phyloP scores from a whole-genome alignment of 305 asterid genomes.

The Fraxinus platypoda region DNA sequence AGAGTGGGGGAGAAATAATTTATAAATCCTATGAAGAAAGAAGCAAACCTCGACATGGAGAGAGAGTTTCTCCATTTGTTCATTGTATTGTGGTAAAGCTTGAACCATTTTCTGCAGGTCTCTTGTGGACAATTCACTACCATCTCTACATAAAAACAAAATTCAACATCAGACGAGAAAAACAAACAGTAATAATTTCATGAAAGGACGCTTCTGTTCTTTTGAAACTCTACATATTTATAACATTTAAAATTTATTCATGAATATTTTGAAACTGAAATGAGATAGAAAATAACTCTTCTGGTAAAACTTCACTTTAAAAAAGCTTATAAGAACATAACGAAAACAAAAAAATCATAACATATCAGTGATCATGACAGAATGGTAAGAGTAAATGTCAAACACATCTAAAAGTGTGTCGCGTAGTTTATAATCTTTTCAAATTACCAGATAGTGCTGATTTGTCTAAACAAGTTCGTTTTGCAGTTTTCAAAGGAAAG shows the following conservation, averaged over 20 bases:
- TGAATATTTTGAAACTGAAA: neutral
- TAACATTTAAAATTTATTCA: neutral
- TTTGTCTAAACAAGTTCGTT: neutral
- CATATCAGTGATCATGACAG: neutral
- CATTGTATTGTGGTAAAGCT: conserved; percentile 90
- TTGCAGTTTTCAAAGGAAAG: neutral
- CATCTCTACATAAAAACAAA: conserved; percentile 63
- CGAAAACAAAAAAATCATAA: neutral
- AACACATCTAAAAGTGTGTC: neutral
- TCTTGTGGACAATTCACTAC: conserved; percentile 85
- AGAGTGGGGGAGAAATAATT: conserved; percentile 18
- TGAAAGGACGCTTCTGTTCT: neutral
- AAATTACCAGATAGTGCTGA: neutral
- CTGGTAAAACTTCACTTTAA: neutral
- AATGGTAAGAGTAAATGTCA: neutral
- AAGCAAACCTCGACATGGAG: conserved; percentile 81
- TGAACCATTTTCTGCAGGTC: conserved; percentile 98
- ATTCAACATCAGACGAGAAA: conserved; percentile 21
- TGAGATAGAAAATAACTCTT: neutral
- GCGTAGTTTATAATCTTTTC: neutral
- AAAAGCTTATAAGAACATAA: neutral
- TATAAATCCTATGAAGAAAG: conserved; percentile 22
- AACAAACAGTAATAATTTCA: conserved; percentile 17
- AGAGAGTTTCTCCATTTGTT: conserved; percentile 90
- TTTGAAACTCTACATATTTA: neutral